Evolutionary conservation across 495 filamentous ascomycete genomes (phyloP).

Genomic region (Friedmanniomyces simplex): DNA sequence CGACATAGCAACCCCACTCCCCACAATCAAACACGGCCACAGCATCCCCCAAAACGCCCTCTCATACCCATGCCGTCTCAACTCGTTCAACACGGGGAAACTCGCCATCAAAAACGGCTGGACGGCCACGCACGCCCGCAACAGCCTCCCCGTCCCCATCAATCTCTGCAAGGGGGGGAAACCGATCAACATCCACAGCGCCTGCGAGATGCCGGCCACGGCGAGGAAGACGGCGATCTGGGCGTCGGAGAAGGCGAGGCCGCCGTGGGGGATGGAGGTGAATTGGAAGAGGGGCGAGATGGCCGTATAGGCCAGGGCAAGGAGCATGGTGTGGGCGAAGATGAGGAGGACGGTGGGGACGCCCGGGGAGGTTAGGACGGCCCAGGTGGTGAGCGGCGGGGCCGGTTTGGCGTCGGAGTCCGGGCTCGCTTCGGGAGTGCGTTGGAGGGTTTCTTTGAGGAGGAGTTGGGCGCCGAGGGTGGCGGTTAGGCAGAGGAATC

Average conservation of each 20-base stretch:
- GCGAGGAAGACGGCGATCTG: constrained; percentile 52
- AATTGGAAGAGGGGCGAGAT: constrained; percentile 55
- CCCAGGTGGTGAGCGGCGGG: constrained; percentile 35
- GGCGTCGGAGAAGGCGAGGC: constrained; percentile 46
- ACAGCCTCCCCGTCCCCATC: constrained; percentile 50
- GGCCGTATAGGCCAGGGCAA: constrained; percentile 56
- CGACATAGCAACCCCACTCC: constrained; percentile 54
- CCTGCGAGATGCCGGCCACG: constrained; percentile 48
- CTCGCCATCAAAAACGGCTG: constrained; percentile 48
- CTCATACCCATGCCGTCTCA: constrained; percentile 36
- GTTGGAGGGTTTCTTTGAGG: constrained; percentile 41
- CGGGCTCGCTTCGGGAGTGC: constrained; percentile 25
- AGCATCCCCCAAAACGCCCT: constrained; percentile 47
- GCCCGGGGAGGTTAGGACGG: constrained; percentile 50
- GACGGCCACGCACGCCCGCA: constrained; percentile 38
- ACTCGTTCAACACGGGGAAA: constrained; percentile 41
- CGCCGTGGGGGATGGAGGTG: constrained; percentile 44
- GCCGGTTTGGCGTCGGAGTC: constrained; percentile 10
- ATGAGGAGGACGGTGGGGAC: constrained; percentile 51
- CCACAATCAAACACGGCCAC: constrained; percentile 33
- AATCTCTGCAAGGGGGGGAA: constrained; percentile 51
- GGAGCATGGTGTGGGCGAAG: constrained; percentile 50
- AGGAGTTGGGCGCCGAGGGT: constrained; percentile 40
- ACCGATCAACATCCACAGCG: constrained; percentile 51
- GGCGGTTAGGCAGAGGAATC: constrained; percentile 39